Evolutionary conservation across 441 rosid species (phyloP), one percentile per base, ranked within the genome.

Genomic region (Erodium texanum): DNA sequence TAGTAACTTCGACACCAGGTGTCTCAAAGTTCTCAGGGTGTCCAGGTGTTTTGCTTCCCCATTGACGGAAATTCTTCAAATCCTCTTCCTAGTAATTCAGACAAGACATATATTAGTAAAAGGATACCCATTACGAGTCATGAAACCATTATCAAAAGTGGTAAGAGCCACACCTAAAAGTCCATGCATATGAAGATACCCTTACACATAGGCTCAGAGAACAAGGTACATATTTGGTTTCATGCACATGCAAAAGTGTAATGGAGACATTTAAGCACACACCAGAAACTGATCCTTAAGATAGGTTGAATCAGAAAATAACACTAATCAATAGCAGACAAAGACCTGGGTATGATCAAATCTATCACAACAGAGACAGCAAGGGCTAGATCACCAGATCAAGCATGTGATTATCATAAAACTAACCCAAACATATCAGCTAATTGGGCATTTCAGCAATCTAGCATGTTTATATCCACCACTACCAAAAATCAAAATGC

Each of bases 21-120:
- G 98, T 95, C 87, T 92, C 99, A 67, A 92, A 95, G 78, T 95
- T 95, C 89, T 95, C 99, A 7, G 99, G 99, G 77, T 95, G 99
- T 70, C 98, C 98, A 14, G 99, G 99, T 7, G 98, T 95, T 63
- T 7, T 89, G 84, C 99, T 95, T 78, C 82, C 97, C 96, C 91
- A 92, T 52, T 95, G 99, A 52, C 98, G 84, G 78, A 95, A 95
- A 5, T 38, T n/a, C 89, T 83, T 89, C 87, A 92, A 84, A 72
- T 95, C 99, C 58, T 92, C 99, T 70, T 83, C 96, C 99, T 95
- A 70, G 68, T 58, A 62, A 69, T 71, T 66, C 45, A 64, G 10
- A 41, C 62, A 63, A 75, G 61, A 66, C 18, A 38, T 66, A 66
- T 23, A 0, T 23, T 10, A 54, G 12, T n/a, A 7, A 54, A 66